Conservation (phyloP, 495 filamentous ascomycete species). For the Hypomontagnella submonticulosa region DNA sequence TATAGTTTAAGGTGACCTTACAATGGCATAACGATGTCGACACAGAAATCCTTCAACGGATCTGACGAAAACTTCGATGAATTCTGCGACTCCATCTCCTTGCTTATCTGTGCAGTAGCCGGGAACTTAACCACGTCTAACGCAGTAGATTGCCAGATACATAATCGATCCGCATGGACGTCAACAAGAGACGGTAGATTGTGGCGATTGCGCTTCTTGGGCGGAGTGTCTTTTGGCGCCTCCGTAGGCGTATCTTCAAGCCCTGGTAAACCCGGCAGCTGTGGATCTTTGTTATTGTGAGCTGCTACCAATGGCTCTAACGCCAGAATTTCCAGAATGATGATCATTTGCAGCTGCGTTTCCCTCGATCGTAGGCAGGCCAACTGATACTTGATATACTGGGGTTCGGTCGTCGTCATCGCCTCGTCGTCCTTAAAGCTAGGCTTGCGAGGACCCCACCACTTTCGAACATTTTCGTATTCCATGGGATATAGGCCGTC, state of each 20-base stretch:
- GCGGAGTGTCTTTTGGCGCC: constrained; percentile 32
- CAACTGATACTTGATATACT: constrained; percentile 66
- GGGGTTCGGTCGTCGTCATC: constrained; percentile 52
- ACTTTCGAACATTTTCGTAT: constrained; percentile 75
- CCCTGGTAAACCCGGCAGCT: constrained; percentile 53
- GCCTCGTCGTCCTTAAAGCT: constrained; percentile 48
- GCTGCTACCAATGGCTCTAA: constrained; percentile 66
- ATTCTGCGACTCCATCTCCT: constrained; percentile 47
- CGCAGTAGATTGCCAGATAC: constrained; percentile 94
- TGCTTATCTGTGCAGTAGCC: constrained; percentile 58
- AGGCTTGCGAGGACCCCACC: constrained; percentile 74
- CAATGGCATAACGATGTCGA: constrained; percentile 94
- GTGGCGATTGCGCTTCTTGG: constrained; percentile 55
- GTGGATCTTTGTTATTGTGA: constrained; percentile 51
- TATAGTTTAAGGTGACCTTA: constrained; percentile 55
- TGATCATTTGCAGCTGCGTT: constrained; percentile 89
- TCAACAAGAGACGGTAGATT: constrained; percentile 73
- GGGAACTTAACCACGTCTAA: constrained; percentile 63
- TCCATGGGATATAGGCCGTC: constrained; percentile 83
- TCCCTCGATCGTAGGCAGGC: constrained; percentile 77
- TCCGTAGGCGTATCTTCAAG: constrained; percentile 22
- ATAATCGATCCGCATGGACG: constrained; percentile 86
- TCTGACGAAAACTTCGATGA: constrained; percentile 50
- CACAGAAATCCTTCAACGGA: constrained; percentile 75
- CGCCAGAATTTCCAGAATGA: constrained; percentile 88